phyloP scores from a whole-genome alignment of 176 grass and related monocot genomes.

The Avena insularis region DNA sequence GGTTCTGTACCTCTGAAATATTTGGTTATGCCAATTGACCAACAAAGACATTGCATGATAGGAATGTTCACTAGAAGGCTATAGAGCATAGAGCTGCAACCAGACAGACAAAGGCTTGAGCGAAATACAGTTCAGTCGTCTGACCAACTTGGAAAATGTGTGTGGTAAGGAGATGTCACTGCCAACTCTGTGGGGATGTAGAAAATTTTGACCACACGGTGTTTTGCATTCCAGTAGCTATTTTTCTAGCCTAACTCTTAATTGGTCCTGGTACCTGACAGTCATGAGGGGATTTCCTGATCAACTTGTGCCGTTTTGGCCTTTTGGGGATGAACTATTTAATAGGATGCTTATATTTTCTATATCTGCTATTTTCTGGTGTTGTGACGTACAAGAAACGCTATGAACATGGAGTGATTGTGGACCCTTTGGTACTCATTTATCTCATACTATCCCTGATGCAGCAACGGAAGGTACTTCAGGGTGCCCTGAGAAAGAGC shows the following conservation, averaged over 20 bases:
- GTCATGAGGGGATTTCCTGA: background rate
- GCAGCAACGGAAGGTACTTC: constrained; percentile 1
- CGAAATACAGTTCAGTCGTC: background rate
- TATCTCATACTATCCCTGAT: background rate
- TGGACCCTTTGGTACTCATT: background rate
- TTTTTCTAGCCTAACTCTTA: background rate
- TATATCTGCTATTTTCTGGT: background rate
- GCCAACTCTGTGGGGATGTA: background rate
- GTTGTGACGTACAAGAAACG: background rate
- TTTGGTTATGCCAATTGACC: background rate
- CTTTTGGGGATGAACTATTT: background rate
- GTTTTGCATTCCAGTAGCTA: background rate
- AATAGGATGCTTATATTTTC: background rate
- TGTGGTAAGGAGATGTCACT: background rate
- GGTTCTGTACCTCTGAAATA: background rate
- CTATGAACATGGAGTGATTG: background rate
- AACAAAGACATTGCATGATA: background rate
- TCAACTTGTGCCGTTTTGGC: background rate
- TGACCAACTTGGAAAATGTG: background rate
- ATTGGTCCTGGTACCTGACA: background rate
- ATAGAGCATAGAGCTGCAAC: background rate
- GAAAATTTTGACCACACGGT: background rate
- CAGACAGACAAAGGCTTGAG: background rate
- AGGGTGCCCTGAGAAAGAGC: background rate
- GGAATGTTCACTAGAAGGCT: background rate